Evolutionary conservation across 352 stramenopile species (phyloP).

Genomic region (Pythium sukuiense): DNA sequence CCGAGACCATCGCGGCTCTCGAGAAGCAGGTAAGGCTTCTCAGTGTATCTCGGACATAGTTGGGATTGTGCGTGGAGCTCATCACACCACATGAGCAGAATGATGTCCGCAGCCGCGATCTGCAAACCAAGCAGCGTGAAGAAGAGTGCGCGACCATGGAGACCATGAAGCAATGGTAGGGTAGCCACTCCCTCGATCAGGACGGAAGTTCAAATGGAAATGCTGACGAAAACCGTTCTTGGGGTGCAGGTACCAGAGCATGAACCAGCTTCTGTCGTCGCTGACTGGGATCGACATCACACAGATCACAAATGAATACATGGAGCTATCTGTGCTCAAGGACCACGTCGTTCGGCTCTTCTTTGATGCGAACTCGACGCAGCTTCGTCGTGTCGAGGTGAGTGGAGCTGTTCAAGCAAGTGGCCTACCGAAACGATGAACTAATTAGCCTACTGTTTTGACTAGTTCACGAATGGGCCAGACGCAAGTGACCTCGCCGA

Average conservation of each 20-base stretch:
- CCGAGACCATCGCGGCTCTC: slow-evolving; percentile 47
- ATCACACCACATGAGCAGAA: slow-evolving; percentile 34
- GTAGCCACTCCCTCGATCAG: not conserved
- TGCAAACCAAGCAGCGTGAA: slow-evolving; percentile 72
- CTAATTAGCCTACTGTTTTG: not conserved
- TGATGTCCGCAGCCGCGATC: slow-evolving; percentile 62
- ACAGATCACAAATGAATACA: slow-evolving; percentile 53
- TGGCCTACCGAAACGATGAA: not conserved
- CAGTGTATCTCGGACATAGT: not conserved
- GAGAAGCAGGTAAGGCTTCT: slow-evolving; percentile 47
- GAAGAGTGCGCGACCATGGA: slow-evolving; percentile 67
- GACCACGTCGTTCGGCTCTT: slow-evolving; percentile 56
- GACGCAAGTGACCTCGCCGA: slow-evolving; percentile 47
- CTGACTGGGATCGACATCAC: slow-evolving; percentile 59
- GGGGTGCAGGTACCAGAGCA: slow-evolving; percentile 56
- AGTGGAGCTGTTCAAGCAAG: not conserved
- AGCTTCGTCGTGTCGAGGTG: slow-evolving; percentile 62
- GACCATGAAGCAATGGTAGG: slow-evolving; percentile 76
- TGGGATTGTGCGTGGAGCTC: not conserved
- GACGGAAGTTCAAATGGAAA: not conserved
- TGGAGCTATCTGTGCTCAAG: slow-evolving; percentile 59
- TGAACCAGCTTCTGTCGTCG: slow-evolving; percentile 52
- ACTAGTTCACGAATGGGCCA: slow-evolving; percentile 32
- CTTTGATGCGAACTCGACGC: slow-evolving; percentile 54
- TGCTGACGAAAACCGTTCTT: not conserved